Evolutionary conservation across 768 basidiomycete species (phyloP), one percentile per base, ranked within the genome.

Genomic region (Amanita rimosa): DNA sequence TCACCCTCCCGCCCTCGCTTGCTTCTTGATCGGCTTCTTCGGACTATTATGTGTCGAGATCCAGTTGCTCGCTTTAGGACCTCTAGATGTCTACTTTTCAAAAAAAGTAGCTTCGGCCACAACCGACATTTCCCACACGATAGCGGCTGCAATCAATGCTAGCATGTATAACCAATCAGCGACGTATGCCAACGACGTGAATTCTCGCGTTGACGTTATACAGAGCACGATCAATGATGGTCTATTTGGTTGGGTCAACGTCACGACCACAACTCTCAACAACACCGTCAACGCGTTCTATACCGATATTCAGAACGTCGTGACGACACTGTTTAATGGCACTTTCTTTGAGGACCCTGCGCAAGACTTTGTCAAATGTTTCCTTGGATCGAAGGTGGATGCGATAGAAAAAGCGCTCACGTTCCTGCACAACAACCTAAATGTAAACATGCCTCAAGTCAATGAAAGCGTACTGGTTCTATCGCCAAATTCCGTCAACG

Each of bases 211-310:
- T 17, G 74, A 78, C 43, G 56, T 56, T 29, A 72, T 90, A 43
- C 88, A 98, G 66, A 71, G 69, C 34, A 76, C 79, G 5, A 78
- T 98, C 64, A 90, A 97, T 61, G 68, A 89, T 35, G 86, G 85
- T 21, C 66, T 98, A 40, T 95, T 98, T 53, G 92, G 93, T 8
- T 98, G 94, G 94, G 83, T 98, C 43, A 92, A 97, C 57, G 75
- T 71, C 14, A 95, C 95, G 6, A 95, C 92, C 1, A 81, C 79
- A 3, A 81, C 83, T 5, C 74, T 99, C 46, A 99, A 99, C 63
- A 68, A 71, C 56, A 96, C 95, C 3, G 68, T 99, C 58, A 83
- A 78, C 60, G 73, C 71, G 40, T 95, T 99, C 64, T 98, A 98
- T 66, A 70, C 70, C 49, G 92, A 91, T 44, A 67, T 99, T 27